phyloP scores from a whole-genome alignment of 202 grass and related monocot genomes.

The Hordeum pubiflorum region DNA sequence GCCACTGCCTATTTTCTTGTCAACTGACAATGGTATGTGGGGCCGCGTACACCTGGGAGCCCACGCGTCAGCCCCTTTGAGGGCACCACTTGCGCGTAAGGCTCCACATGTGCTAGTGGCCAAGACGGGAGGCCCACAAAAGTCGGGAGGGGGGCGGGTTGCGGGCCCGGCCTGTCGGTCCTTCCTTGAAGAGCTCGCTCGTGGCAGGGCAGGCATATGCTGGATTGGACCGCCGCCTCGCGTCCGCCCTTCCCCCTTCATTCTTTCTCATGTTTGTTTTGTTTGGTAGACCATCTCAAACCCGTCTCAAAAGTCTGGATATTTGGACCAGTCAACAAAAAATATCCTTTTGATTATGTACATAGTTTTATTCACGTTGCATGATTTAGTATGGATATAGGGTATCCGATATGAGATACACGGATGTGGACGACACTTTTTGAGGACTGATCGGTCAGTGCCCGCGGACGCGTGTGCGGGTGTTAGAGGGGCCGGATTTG shows the following conservation, averaged over 20 bases:
- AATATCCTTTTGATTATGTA: too few species aligned
- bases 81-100: accelerated
- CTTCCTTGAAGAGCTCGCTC: neutral
- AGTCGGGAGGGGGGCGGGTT: neutral
- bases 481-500: too few species aligned
- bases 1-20: neutral
- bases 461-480: too few species aligned
- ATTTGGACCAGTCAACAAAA: too few species aligned
- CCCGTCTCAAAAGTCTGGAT: too few species aligned
- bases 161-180: conserved; percentile 2
- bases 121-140: neutral
- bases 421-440: too few species aligned
- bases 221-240: neutral
- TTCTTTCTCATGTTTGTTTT: too few species aligned
- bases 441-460: too few species aligned
- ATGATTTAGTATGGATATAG: too few species aligned
- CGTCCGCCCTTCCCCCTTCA: neutral
- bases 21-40: accelerated
- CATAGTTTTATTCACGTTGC: too few species aligned
- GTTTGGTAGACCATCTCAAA: too few species aligned
- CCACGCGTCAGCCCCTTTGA: neutral
- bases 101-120: neutral
- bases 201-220: neutral
- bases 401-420: too few species aligned
- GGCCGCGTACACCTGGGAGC: accelerated